Percentiles rank a stretch among this genome's conserved stretches.
Evolutionary conservation across 805 yeast species (phyloP).

Genomic region (Metschnikowia borealis): DNA sequence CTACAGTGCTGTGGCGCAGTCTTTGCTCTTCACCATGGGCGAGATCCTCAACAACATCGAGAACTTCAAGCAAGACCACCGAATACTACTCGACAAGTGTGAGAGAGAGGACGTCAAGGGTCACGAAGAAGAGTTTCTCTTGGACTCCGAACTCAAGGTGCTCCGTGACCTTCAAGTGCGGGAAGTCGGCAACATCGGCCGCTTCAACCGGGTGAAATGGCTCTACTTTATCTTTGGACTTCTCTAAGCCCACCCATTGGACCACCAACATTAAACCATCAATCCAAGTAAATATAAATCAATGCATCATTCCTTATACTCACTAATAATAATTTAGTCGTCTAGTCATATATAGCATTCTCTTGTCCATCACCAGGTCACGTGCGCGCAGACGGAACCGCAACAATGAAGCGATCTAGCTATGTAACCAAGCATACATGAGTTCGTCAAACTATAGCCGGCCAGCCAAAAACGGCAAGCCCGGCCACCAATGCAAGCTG

Average conservation of each 20-base stretch:
- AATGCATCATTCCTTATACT: no score
- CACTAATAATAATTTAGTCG: no score
- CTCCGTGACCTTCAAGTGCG: slow-evolving; percentile 55
- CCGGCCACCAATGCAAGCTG: not conserved
- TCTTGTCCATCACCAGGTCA: not conserved
- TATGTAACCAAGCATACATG: not conserved
- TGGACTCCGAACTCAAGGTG: slow-evolving; percentile 73
- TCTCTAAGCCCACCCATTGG: slow-evolving; percentile 6
- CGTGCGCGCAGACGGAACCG: slow-evolving; percentile 4
- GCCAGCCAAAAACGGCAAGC: not conserved
- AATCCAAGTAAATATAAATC: not conserved
- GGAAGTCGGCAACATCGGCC: slow-evolving; percentile 52
- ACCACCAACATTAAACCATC: not conserved
- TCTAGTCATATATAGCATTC: not conserved
- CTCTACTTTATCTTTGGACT: slow-evolving; percentile 50
- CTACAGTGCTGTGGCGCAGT: slow-evolving; percentile 32
- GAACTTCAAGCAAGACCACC: slow-evolving; percentile 53
- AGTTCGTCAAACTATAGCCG: not conserved
- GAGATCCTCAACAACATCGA: slow-evolving; percentile 48
- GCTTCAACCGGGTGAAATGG: slow-evolving; percentile 51
- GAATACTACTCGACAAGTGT: slow-evolving; percentile 69
- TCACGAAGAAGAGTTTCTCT: slow-evolving; percentile 65
- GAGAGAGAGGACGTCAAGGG: slow-evolving; percentile 89
- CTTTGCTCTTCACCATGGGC: slow-evolving; percentile 52
- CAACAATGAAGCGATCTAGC: not conserved